Conservation (phyloP, 805 yeast species). For the Cyberlindnera meyerae region DNA sequence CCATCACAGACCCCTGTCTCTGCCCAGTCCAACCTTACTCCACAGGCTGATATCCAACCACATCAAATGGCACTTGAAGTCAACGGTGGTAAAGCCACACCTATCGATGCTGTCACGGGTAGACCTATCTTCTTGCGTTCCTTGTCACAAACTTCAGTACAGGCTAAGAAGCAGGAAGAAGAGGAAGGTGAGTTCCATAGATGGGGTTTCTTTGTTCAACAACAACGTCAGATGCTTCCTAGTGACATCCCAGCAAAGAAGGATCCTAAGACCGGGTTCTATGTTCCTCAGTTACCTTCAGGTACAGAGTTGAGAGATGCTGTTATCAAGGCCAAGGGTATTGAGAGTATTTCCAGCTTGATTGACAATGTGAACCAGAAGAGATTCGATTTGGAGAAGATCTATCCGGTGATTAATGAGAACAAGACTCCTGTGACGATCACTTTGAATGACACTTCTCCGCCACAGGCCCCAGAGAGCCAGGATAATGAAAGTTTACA, state of each 20-base stretch:
- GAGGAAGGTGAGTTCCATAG: slow-evolving; percentile 92
- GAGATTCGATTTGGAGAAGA: slow-evolving; percentile 44
- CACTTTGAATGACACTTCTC: too few relatives aligned
- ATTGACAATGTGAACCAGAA: slow-evolving; percentile 60
- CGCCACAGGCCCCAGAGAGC: not conserved
- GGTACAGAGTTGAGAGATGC: slow-evolving; percentile 46
- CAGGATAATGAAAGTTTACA: slow-evolving; percentile 9
- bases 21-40: slow-evolving; percentile 23
- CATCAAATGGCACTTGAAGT: slow-evolving; percentile 72
- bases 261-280: slow-evolving; percentile 10
- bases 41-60: slow-evolving; percentile 47
- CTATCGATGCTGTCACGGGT: slow-evolving; percentile 68
- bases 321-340: slow-evolving; percentile 71
- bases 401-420: slow-evolving; percentile 32
- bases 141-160: slow-evolving; percentile 55
- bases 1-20: not conserved
- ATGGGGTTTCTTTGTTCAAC: slow-evolving; percentile 78
- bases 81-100: slow-evolving; percentile 43
- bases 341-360: slow-evolving; percentile 61
- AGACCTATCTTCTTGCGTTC: slow-evolving; percentile 63
- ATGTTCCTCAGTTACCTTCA: slow-evolving; percentile 36
- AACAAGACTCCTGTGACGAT: not conserved
- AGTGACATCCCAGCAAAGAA: slow-evolving; percentile 10
- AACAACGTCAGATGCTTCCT: slow-evolving; percentile 37
- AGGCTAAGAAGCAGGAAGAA: slow-evolving; percentile 74